Evolutionary conservation across 208 protist species (phyloP).

Genomic region (Naegleria lovaniensis): DNA sequence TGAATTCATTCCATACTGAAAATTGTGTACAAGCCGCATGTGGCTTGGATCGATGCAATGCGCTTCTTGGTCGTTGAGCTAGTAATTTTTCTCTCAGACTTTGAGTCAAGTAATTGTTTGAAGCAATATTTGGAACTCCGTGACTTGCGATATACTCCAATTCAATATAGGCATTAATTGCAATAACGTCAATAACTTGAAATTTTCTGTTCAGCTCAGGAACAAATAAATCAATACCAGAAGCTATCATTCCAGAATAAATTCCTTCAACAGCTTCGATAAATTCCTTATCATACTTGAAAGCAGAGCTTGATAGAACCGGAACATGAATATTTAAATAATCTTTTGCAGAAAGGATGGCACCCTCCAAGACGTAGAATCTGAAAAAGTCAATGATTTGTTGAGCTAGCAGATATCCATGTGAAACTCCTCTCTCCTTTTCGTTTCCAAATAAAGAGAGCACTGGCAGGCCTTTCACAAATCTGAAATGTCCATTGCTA

Average conservation of each 20-base stretch:
- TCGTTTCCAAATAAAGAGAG: neutral
- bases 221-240: neutral
- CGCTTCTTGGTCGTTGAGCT: neutral
- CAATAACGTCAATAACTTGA: neutral
- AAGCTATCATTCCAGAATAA: neutral
- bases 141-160: neutral
- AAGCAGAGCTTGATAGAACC: neutral
- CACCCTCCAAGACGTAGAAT: neutral
- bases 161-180: conserved; percentile 6
- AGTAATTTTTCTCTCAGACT: no score
- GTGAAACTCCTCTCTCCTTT: neutral
- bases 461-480: neutral
- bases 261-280: neutral
- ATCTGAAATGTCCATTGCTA: neutral
- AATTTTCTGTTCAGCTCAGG: neutral
- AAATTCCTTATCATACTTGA: neutral
- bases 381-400: neutral
- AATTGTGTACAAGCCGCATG: conserved; percentile 9
- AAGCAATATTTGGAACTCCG: neutral
- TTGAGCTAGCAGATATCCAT: neutral
- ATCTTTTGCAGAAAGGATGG: neutral
- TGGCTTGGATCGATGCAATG: neutral
- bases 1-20: neutral
- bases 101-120: neutral
- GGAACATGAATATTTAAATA: neutral